Percentiles rank a stretch among this genome's conserved stretches.
phyloP scores from a whole-genome alignment of 2,329 filamentous ascomycete genomes.

The Metarhizium robertsii region DNA sequence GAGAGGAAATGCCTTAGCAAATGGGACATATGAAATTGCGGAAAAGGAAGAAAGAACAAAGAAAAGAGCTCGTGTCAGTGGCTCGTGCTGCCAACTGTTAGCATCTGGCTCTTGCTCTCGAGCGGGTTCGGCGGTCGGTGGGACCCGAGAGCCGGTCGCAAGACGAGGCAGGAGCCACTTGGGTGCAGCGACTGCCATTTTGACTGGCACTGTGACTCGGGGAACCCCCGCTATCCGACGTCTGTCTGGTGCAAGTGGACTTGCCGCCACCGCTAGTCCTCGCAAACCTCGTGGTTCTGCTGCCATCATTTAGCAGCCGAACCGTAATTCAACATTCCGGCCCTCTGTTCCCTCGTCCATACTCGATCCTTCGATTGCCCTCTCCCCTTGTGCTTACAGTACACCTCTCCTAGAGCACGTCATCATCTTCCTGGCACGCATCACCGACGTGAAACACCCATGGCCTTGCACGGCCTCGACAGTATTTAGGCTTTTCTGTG shows the following conservation, averaged over 20 bases:
- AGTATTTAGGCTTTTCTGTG: slow-evolving; percentile 1
- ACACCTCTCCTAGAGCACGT: slow-evolving; percentile 3
- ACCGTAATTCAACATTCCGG: not conserved
- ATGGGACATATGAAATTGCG: no score
- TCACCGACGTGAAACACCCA: slow-evolving; percentile 1
- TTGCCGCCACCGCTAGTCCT: not conserved
- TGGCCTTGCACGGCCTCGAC: not conserved
- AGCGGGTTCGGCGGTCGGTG: not conserved
- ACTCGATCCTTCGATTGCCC: not conserved
- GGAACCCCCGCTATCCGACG: not conserved
- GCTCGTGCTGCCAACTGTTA: no score
- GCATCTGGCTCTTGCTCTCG: no score
- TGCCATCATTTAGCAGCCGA: not conserved
- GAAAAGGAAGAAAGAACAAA: no score
- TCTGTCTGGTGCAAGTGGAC: not conserved
- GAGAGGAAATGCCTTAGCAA: no score
- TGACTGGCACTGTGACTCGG: not conserved
- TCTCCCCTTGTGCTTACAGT: not conserved
- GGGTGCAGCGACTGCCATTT: not conserved
- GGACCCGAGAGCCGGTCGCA: not conserved
- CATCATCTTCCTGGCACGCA: slow-evolving; percentile 1
- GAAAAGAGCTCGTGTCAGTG: no score
- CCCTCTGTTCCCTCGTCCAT: not conserved
- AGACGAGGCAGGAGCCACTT: not conserved
- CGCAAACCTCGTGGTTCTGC: not conserved